Base-by-base conservation (phyloP, 139 green algal species). In the Raphidocelis subcapitata region DNA sequence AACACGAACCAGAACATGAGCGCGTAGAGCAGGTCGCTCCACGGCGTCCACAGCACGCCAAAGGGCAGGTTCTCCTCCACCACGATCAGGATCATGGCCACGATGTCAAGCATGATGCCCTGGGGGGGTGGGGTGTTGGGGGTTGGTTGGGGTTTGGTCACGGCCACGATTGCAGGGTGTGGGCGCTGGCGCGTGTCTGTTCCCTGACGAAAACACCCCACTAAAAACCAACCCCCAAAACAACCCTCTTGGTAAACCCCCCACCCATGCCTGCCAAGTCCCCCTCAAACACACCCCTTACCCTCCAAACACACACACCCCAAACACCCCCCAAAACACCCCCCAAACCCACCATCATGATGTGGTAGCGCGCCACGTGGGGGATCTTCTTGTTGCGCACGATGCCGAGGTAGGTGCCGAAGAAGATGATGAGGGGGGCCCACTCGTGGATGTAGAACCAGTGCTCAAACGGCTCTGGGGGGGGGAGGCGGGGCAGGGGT, bases 401-500 rank as follows among this genome's bases (percentile, higher is more conserved):
- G 31, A 89, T 87, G 37, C 84, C 84, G 51, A 89, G 67, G 79
- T 89, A 89, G 8, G 79, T 85, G n/a, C 78, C 84, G 67, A 89
- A 89, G 76, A 89, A 89, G 70, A 86, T 87, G 70, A 89, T 84
- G 28, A 89, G 81, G 12, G 84, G 84, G 0, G 84, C 84, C 69
- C 76, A 89, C 79, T 89, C 84, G 67, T 89, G 84, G 79, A 86
- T 87, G 81, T 87, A 84, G 76, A 84, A 89, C 81, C 81, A 89
- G 76, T 89, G 81, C 81, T 89, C 84, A 79, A 89, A 87, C 1
- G 84, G 84, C 63, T 87, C 84, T 89, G 73, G 41, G 41, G 41
- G 41, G 41, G 41, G 41, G 41, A 49, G 8, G 41, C 41, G 12
- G n/a, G n/a, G n/a, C n/a, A n/a, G n/a, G n/a, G n/a, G n/a, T n/a